Base-by-base conservation (phyloP, 441 rosid genomes). In the Brassica balearica region DNA sequence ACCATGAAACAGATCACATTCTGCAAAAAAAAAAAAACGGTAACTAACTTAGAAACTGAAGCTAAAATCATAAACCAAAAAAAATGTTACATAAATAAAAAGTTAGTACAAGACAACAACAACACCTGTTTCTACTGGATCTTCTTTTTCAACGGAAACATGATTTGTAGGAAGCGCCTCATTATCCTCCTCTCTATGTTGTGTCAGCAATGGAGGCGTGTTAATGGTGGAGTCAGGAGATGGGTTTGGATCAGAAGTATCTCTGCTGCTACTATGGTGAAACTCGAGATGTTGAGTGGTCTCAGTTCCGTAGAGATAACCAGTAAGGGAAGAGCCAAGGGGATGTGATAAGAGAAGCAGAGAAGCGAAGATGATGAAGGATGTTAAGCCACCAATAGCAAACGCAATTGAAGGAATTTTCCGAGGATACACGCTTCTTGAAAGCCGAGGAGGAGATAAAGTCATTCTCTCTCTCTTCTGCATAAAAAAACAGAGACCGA, bases 1-100 rank as follows among this genome's bases (percentile, higher is more conserved):
- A 80, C 98, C 98, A 17, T 55, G 86, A 79, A 73, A 88, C 48
- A 93, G 86, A 88, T 93, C 91, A 83, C 98, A 93, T 10, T 81
- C 97, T 93, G 69, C 77, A 7, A 36, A 12, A 10, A 25, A 25
- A 25, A 43, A 65, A 74, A 55, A 6, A 63, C 36, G 48, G 59
- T 15, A 53, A 32, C 8, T 25, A 61, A 20, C 5, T 20, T 25
- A 27, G 41, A 62, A 62, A 62, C 66, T 63, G 4, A 29, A 29
- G 34, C 34, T 5, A 29, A 4, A 4, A 20, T 20, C 62, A 8
- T 29, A 29, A 29, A 29, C 34, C 53, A 56, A 25, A 25, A 25
- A 25, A 25, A 25, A 53, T 3, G 46, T 17, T 34, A 61, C 66
- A 27, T 62, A 36, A 36, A 36, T 36, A 27, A 32, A 32, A 64